These are phyloP conservation scores for Yamadazyma sp. DNA, from an alignment of 1,139 yeast genomes.

Conservation along the genomic window DNA sequence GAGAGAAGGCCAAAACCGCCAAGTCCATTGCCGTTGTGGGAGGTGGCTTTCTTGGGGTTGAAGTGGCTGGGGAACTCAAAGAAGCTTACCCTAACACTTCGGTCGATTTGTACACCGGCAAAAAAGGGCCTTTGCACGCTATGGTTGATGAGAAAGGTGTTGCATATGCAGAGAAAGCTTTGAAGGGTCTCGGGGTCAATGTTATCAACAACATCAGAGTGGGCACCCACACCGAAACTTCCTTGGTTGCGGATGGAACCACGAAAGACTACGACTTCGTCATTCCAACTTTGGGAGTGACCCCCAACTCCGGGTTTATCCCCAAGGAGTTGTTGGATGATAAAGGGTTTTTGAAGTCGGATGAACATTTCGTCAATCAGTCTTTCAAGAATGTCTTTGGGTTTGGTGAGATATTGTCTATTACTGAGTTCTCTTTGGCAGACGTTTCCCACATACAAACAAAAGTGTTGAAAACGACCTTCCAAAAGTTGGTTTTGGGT, in stretches of 20 bases:
- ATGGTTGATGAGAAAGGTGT: conserved; percentile 17
- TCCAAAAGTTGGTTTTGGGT: conserved; percentile 14
- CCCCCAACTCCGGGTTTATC: conserved; percentile 24
- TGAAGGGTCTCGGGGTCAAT: conserved; percentile 18
- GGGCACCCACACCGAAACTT: background rate
- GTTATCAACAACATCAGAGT: conserved; percentile 16
- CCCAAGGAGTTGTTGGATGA: conserved; percentile 12
- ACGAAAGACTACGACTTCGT: conserved; percentile 21
- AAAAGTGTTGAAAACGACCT: conserved; percentile 12
- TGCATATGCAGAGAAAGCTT: conserved; percentile 11
- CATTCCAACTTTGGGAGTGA: conserved; percentile 16
- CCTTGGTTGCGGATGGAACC: conserved; percentile 14
- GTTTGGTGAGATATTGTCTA: conserved; percentile 24
- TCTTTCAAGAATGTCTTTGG: conserved; percentile 22
- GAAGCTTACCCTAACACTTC: conserved; percentile 13
- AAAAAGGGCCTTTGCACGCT: conserved; percentile 18
- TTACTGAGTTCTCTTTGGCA: conserved; percentile 16
- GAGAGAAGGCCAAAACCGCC: conserved; percentile 16
- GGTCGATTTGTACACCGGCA: conserved; percentile 24
- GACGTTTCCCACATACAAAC: conserved; percentile 20
- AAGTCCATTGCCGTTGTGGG: conserved; percentile 27
- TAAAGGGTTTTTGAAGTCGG: conserved; percentile 20
- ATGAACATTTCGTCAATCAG: conserved; percentile 20
- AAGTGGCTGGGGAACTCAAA: conserved; percentile 28
- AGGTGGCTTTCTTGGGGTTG: conserved; percentile 35